Evolutionary conservation across 192 early-diverging fungal species (phyloP).

Genomic region (Coemansia javaensis): DNA sequence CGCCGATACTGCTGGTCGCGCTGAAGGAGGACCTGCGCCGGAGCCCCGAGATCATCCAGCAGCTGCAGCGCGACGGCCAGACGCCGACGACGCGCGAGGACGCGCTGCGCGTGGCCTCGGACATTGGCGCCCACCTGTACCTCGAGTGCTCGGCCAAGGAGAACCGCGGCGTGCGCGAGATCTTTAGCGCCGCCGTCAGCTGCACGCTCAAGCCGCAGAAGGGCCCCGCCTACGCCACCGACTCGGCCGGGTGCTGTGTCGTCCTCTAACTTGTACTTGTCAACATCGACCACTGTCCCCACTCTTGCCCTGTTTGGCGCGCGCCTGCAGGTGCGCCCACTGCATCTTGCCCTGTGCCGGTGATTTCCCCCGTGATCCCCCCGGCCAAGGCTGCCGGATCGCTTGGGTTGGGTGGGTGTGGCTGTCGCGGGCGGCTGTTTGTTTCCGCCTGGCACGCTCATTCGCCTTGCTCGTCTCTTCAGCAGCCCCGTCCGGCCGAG

Average conservation of each 20-base stretch:
- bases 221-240: constrained; percentile 5
- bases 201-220: constrained; percentile 59
- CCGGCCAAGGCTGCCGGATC: too few relatives aligned
- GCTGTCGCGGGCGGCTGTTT: too few relatives aligned
- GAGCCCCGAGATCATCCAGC: constrained; percentile 10
- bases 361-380: too few relatives aligned
- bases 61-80: neutral
- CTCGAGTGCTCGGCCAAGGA: constrained; percentile 75
- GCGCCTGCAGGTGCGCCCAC: too few relatives aligned
- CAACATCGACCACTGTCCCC: too few relatives aligned
- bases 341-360: too few relatives aligned
- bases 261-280: constrained; percentile 29
- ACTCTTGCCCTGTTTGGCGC: too few relatives aligned
- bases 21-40: constrained; percentile 48
- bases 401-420: too few relatives aligned
- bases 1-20: constrained; percentile 28
- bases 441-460: too few relatives aligned
- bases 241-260: constrained; percentile 18
- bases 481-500: too few relatives aligned
- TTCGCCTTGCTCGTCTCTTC: too few relatives aligned
- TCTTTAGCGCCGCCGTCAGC: constrained; percentile 73
- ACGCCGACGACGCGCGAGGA: constrained; percentile 22
- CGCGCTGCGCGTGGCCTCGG: constrained; percentile 71
- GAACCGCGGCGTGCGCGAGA: constrained; percentile 19
- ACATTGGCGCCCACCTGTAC: constrained; percentile 82